These are phyloP conservation scores for Cryptomeria japonica DNA, from an alignment of 75 land plant species.

Conservation along the genomic window DNA sequence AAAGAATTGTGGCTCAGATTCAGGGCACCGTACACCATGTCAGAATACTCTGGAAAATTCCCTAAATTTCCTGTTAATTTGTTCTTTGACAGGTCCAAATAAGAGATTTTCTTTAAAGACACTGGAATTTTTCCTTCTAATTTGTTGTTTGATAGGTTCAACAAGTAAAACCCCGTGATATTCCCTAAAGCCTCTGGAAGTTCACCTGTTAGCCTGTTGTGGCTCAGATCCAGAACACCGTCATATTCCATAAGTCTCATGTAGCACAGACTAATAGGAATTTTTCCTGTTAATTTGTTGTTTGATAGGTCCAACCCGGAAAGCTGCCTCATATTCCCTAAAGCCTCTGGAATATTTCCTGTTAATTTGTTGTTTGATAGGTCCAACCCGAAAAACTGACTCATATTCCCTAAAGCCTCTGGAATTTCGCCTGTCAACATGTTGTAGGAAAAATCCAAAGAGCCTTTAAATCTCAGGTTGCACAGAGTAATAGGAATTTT, in stretches of 20 bases:
- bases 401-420: neutral
- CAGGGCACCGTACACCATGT: too few relatives aligned
- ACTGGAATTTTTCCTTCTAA: constrained; percentile 29
- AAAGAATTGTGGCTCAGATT: too few relatives aligned
- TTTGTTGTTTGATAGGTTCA: neutral
- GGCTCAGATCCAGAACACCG: too few relatives aligned
- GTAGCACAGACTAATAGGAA: too few relatives aligned
- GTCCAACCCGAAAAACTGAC: too few relatives aligned
- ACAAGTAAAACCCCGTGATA: neutral
- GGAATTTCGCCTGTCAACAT: neutral
- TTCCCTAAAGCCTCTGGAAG: constrained; percentile 29
- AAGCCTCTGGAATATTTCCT: constrained; percentile 16
- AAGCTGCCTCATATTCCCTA: neutral
- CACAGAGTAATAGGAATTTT: neutral
- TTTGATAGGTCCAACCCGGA: constrained; percentile 12
- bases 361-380: constrained; percentile 16
- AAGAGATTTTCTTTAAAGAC: constrained; percentile 9
- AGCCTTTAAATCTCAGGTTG: neutral
- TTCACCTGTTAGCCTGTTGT: constrained; percentile 14
- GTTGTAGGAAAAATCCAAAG: constrained; percentile 4
- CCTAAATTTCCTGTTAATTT: too few relatives aligned
- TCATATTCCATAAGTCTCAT: too few relatives aligned
- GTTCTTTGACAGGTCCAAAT: too few relatives aligned
- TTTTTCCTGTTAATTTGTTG: constrained; percentile 18
- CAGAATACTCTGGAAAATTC: too few relatives aligned